Evolutionary conservation across 2,329 filamentous ascomycete genomes (phyloP).

Genomic region (Acephala macrosclerotiorum): DNA sequence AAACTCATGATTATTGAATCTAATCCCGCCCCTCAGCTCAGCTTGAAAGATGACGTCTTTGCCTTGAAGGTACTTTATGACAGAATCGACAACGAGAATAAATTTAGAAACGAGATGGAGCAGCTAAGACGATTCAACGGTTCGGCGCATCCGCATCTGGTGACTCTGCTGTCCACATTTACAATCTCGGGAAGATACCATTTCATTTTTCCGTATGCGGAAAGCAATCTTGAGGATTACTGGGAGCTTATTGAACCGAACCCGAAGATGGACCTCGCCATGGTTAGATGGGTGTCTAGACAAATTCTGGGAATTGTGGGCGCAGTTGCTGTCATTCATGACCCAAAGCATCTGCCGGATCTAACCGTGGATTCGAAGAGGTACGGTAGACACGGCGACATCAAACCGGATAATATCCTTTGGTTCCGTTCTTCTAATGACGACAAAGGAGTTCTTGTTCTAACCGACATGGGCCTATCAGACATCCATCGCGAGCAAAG

Average conservation of each 20-base stretch:
- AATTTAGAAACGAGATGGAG: neutral
- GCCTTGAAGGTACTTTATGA: neutral
- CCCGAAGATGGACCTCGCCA: neutral
- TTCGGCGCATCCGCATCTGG: neutral
- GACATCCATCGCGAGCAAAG: neutral
- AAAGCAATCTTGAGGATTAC: neutral
- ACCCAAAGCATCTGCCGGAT: neutral
- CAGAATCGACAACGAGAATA: neutral
- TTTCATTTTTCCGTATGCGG: neutral
- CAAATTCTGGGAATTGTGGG: neutral
- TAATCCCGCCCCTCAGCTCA: neutral
- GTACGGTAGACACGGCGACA: neutral
- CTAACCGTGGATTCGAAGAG: neutral
- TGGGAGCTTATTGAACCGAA: neutral
- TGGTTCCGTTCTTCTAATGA: neutral
- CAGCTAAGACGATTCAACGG: neutral
- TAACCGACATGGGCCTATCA: neutral
- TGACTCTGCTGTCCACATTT: neutral
- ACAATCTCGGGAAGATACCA: neutral
- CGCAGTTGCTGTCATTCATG: neutral
- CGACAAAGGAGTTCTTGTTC: neutral
- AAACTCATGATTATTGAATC: neutral
- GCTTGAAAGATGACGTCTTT: neutral
- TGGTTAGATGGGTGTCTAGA: neutral
- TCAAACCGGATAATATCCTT: neutral